A percentile compares a stretch with the other conserved stretches of the same genome.
These are phyloP conservation scores for Xylaria sp. DNA, from an alignment of 2,329 filamentous ascomycete genomes.

Conservation along the genomic window DNA sequence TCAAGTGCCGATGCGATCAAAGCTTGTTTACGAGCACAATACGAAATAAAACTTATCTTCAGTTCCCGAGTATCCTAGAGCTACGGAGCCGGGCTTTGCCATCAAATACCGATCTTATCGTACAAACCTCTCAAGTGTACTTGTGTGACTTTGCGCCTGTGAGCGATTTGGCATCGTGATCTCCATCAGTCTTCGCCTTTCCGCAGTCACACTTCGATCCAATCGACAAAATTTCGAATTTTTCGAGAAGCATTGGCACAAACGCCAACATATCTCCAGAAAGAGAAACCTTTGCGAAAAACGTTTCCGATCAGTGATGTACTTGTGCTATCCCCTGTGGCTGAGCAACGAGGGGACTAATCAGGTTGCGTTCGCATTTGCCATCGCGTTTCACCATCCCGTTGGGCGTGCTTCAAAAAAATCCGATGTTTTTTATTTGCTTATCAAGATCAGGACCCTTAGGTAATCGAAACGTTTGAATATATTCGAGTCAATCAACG, in stretches of 20 bases:
- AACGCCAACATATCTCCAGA: neutral
- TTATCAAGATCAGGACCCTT: neutral
- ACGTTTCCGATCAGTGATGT: neutral
- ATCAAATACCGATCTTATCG: neutral
- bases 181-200: neutral
- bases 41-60: neutral
- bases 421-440: slow-evolving; percentile 17
- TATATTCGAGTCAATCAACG: neutral
- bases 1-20: neutral
- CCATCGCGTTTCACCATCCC: slow-evolving; percentile 29
- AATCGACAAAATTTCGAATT: slow-evolving; percentile 6
- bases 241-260: neutral
- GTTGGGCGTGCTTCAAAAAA: slow-evolving; percentile 4
- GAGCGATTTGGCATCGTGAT: neutral
- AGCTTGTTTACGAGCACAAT: neutral
- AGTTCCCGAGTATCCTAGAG: neutral
- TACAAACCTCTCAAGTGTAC: neutral
- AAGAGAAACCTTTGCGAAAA: slow-evolving; percentile 25
- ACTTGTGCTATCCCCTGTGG: neutral
- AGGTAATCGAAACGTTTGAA: slow-evolving; percentile 2
- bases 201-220: neutral
- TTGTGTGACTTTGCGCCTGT: neutral
- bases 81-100: neutral
- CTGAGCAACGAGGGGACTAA: slow-evolving; percentile 12
- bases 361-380: slow-evolving; percentile 16